A percentile compares a stretch with the other conserved stretches of the same genome.
Conservation (phyloP, 2,329 filamentous ascomycete genomes). For the Exophiala phaeomuriformis region DNA sequence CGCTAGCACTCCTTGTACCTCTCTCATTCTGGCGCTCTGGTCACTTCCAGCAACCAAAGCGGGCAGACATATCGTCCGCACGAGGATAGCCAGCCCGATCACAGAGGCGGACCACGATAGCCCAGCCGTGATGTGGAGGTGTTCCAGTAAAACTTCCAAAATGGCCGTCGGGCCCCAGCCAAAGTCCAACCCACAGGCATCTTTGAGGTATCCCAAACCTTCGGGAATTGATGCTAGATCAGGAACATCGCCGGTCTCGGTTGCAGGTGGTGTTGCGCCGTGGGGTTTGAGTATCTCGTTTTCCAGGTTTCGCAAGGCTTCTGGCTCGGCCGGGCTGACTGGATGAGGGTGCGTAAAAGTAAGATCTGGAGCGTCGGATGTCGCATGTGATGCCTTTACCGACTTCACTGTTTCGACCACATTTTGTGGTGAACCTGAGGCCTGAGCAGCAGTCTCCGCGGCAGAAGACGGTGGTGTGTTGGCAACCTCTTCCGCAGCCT, state of each 20-base stretch:
- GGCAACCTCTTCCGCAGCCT: constrained; percentile 2
- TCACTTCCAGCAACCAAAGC: constrained; percentile 55
- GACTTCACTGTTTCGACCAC: constrained; percentile 10
- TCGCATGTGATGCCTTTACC: constrained; percentile 23
- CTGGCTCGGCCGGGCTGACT: constrained; percentile 8
- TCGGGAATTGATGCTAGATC: constrained; percentile 56
- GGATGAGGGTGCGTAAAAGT: constrained; percentile 6
- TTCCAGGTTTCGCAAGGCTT: constrained; percentile 18
- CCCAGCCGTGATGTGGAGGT: constrained; percentile 67
- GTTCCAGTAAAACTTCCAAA: constrained; percentile 72
- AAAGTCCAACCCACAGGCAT: constrained; percentile 71
- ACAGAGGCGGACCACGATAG: constrained; percentile 80
- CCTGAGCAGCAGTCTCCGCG: neutral
- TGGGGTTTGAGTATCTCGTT: constrained; percentile 16
- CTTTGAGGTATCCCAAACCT: constrained; percentile 71
- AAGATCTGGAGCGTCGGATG: constrained; percentile 18
- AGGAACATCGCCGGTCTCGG: constrained; percentile 12
- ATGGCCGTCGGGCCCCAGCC: constrained; percentile 70
- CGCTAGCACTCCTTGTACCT: constrained; percentile 51
- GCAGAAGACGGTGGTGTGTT: constrained; percentile 1
- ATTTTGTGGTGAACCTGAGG: neutral
- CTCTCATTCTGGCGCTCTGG: constrained; percentile 54
- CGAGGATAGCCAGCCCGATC: constrained; percentile 53
- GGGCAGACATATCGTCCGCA: constrained; percentile 64
- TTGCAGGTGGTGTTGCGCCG: constrained; percentile 1